Base-by-base conservation (phyloP, 2,329 filamentous ascomycete species). In the Lojkania enalia region DNA sequence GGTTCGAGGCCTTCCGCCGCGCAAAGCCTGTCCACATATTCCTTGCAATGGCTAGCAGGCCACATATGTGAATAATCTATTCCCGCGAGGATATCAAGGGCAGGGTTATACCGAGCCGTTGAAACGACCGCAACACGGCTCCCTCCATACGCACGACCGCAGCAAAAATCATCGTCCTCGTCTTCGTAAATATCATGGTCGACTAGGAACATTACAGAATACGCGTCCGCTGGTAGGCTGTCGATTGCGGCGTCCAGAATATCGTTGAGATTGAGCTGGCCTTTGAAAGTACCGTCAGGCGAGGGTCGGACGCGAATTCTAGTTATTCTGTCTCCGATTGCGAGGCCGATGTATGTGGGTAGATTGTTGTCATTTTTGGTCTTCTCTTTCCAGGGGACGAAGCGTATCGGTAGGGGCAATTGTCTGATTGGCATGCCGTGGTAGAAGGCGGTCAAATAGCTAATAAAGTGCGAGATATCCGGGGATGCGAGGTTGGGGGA, bases 121-220 rank as follows among this genome's bases (percentile, higher is more conserved):
- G 79, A 83, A 0, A 88, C 80, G 1, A 87, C 77, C 0, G 77
- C 76, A 1, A 88, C 77, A 3, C 84, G 73, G 45, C 78, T 82
- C 0, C 77, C 81, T 0, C 85, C 85, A 58, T 84, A 88, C 0
- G 85, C 83, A 20, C 83, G 69, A 0, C 84, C 85, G 49, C 83
- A 86, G 41, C 79, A 82, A 55, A 87, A 88, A 15, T 82, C 77
- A 47, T 87, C 85, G 0, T 85, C 79, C 0, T 84, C 80, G 38
- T 77, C 76, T 54, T 87, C 83, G 56, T 83, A 86, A 12, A 86
- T 65, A 57, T 87, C 84, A n/a, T 85, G 78, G 23, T 82, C 69
- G 0, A 79, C 67, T 0, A 86, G 57, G 25, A 87, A 60, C 0
- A 84, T 56, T 1, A 86, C 58, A 0, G 83, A 74, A 46, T 83